Base-by-base conservation (phyloP, 306 rosid genomes). In the Begonia fuchsioides region DNA sequence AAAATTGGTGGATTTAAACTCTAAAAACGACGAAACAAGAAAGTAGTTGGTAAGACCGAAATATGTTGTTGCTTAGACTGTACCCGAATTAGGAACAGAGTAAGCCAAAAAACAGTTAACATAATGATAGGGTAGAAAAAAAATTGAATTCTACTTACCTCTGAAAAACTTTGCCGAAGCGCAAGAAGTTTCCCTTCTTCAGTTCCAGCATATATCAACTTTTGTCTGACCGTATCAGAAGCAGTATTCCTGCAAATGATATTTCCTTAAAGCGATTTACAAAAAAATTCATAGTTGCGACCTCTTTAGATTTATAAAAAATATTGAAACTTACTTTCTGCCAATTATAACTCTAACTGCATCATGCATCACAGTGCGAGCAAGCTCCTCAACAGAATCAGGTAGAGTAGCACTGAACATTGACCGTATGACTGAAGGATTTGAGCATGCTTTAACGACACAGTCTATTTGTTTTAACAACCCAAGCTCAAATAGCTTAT, bases 371-470 rank as follows among this genome's bases (percentile, higher is more conserved):
- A 82, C 80, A 17, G 85, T 83, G 40, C 95, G 77, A 50, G 95
- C 98, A 63, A 75, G 79, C 56, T 85, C 95, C 68, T 90, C 98
- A 58, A 90, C 87, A 59, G 63, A 79, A 72, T 90, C 98, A 57
- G 98, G 95, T 53, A 90, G 66, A 57, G 95, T 90, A 65, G 98
- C 95, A 67, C 98, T 85, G 68, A 85, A 90, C 66, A 90, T 63
- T 35, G 94, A 76, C 63, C 87, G 87, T 47, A 73, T 64, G 44
- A 90, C 75, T 58, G 94, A 79, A 52, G 94, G 94, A 59, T 90
- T 90, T 32, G 95, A 79, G 69, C 98, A 90, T 63, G 95, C 94
- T 78, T 85, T 82, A 52, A 85, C 81, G 18, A 82, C 59, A 54
- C 69, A 51, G 65, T 90, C 95, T 38, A 90, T 90, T 73, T 81